These are phyloP conservation scores for Rhypophila decipiens DNA, from an alignment of 495 filamentous ascomycete genomes.

Conservation along the genomic window DNA sequence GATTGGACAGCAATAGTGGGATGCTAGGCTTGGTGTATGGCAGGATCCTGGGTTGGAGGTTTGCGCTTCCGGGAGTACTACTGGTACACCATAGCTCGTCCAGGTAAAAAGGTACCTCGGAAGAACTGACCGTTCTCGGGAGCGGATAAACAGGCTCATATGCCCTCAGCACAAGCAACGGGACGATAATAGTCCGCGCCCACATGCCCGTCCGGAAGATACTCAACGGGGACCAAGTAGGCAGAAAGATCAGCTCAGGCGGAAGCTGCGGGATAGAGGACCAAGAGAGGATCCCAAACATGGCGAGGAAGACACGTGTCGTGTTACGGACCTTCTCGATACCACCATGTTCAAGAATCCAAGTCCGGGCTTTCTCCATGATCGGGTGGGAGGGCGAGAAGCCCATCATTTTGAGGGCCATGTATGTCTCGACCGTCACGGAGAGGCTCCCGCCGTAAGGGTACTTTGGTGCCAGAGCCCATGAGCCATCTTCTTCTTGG, in stretches of 20 bases:
- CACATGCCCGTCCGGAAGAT: conserved; percentile 33
- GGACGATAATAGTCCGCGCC: conserved; percentile 32
- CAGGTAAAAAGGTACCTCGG: conserved; percentile 24
- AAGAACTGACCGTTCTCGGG: conserved; percentile 27
- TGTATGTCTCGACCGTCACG: conserved; percentile 31
- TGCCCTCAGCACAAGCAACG: conserved; percentile 29
- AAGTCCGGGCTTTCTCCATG: conserved; percentile 26
- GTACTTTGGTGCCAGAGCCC: conserved; percentile 27
- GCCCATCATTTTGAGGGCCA: conserved; percentile 37
- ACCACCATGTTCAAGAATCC: conserved; percentile 28
- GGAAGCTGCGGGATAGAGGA: conserved; percentile 32
- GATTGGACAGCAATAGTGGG: too few species aligned
- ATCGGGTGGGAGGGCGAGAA: conserved; percentile 5
- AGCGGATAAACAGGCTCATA: conserved; percentile 32
- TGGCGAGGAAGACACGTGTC: conserved; percentile 23
- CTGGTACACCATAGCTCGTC: conserved; percentile 39
- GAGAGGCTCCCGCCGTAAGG: conserved; percentile 35
- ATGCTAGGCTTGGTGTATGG: too few species aligned
- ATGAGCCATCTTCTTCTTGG: conserved; percentile 29
- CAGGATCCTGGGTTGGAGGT: too few species aligned
- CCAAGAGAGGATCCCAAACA: conserved; percentile 41
- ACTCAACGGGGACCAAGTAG: conserved; percentile 24
- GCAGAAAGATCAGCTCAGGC: conserved; percentile 34
- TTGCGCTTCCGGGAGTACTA: too few species aligned
- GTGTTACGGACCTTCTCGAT: conserved; percentile 29